Percentiles rank a stretch among this genome's conserved stretches.
phyloP scores from a whole-genome alignment of 139 green algal species.

The Eudorina sp. region DNA sequence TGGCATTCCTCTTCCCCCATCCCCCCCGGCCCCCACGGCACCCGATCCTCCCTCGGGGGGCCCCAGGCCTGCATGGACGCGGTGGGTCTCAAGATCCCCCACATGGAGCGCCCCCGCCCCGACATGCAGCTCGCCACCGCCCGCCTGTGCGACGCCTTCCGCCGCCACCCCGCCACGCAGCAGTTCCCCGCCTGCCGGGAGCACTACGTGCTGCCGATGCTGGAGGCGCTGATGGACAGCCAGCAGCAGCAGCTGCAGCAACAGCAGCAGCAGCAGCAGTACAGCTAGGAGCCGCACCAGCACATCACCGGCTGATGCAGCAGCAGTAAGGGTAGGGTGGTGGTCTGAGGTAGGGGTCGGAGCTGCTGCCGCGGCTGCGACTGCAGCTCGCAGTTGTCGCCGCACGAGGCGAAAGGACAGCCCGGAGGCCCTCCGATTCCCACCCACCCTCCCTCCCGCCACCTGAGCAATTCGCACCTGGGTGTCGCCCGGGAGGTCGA shows the following conservation, averaged over 20 bases:
- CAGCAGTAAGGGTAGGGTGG: neutral
- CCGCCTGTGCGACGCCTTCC: constrained; percentile 1
- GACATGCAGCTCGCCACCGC: constrained; percentile 19
- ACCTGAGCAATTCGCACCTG: no score
- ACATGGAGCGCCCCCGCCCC: constrained; percentile 5
- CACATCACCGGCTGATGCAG: neutral
- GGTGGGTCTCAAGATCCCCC: constrained; percentile 15
- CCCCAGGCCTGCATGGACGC: constrained; percentile 25
- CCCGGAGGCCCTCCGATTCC: no score
- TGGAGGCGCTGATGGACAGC: neutral
- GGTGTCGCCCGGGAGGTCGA: no score
- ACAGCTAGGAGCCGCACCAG: neutral
- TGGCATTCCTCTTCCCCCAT: neutral
- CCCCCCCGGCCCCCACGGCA: neutral
- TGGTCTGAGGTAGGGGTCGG: no score
- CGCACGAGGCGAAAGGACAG: no score
- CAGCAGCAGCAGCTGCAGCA: neutral
- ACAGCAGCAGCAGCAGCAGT: neutral
- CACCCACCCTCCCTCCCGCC: no score
- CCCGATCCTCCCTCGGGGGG: no score
- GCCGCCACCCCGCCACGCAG: constrained; percentile 24
- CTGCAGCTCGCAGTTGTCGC: no score
- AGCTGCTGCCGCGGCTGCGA: no score
- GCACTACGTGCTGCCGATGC: constrained; percentile 22
- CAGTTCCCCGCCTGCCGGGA: neutral